phyloP scores from a whole-genome alignment of 352 stramenopile species.

The Elongisporangium senticosum region DNA sequence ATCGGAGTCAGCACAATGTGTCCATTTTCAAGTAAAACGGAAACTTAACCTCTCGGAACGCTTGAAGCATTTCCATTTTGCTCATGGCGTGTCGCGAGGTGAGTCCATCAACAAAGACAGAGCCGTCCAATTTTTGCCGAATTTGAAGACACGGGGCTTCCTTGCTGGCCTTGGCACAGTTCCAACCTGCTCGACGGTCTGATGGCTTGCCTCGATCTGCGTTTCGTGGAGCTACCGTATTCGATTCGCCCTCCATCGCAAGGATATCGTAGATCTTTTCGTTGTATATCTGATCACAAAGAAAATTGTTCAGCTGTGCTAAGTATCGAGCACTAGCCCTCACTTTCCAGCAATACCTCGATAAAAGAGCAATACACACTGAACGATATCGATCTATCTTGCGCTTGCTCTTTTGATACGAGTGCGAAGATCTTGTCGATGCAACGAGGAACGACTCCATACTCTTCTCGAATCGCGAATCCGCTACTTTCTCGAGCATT shows the following conservation, averaged over 20 bases:
- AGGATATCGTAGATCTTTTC: slow-evolving; percentile 78
- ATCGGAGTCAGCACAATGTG: background rate
- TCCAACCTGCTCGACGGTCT: slow-evolving; percentile 41
- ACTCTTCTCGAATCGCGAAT: slow-evolving; percentile 17
- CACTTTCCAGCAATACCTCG: slow-evolving; percentile 24
- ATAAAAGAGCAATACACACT: slow-evolving; percentile 61
- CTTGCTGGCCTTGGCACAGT: slow-evolving; percentile 34
- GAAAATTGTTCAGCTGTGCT: background rate
- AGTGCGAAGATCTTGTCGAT: slow-evolving; percentile 49
- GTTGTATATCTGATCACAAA: slow-evolving; percentile 55
- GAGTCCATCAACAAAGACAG: slow-evolving; percentile 66
- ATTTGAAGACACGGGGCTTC: slow-evolving; percentile 49
- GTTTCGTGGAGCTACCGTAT: slow-evolving; percentile 1
- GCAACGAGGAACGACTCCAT: slow-evolving; percentile 52
- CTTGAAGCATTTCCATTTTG: slow-evolving; percentile 41
- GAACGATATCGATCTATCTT: slow-evolving; percentile 23
- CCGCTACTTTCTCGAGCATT: slow-evolving; percentile 6
- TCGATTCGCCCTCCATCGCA: slow-evolving; percentile 12
- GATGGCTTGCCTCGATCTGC: slow-evolving; percentile 7
- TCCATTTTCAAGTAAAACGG: too few species aligned
- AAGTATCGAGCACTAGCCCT: background rate
- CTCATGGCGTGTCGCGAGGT: slow-evolving; percentile 44
- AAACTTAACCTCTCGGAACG: slow-evolving; percentile 45
- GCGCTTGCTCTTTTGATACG: slow-evolving; percentile 21
- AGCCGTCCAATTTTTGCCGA: slow-evolving; percentile 58